These are phyloP conservation scores for Ustulina deusta DNA, from an alignment of 2,329 filamentous ascomycete species.

Conservation along the genomic window DNA sequence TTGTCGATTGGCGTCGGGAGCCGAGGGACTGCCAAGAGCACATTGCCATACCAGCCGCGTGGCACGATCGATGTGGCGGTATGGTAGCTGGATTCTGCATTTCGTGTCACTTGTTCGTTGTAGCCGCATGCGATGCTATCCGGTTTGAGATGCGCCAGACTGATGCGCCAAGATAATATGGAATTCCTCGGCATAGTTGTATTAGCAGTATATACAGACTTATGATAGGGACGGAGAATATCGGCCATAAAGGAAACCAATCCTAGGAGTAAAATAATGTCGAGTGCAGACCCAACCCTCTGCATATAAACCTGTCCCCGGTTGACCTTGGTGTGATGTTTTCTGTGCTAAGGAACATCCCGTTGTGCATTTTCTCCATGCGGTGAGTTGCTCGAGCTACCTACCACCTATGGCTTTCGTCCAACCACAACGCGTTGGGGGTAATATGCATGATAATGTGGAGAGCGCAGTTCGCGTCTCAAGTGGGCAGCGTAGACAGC, in stretches of 20 bases:
- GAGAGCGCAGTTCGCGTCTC: conserved; percentile 47
- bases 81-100: neutral
- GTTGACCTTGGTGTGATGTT: neutral
- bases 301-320: neutral
- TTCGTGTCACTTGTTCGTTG: conserved; percentile 1
- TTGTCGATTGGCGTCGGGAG: neutral
- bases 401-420: conserved; percentile 43
- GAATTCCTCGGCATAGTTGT: neutral
- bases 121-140: neutral
- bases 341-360: neutral
- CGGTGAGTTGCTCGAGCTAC: neutral
- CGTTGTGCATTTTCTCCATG: neutral
- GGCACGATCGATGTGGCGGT: neutral
- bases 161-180: neutral
- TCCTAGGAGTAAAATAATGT: neutral
- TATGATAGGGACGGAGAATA: neutral
- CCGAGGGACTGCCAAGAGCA: neutral
- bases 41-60: neutral
- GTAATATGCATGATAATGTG: conserved; percentile 44
- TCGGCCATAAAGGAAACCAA: neutral
- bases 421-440: conserved; percentile 45
- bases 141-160: neutral
- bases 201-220: conserved; percentile 1
- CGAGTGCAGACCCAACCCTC: neutral
- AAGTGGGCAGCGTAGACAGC: conserved; percentile 48